Percentiles rank a stretch among this genome's conserved stretches.
phyloP scores from a whole-genome alignment of 2,329 filamentous ascomycete species.

The Annulohypoxylon truncatum region DNA sequence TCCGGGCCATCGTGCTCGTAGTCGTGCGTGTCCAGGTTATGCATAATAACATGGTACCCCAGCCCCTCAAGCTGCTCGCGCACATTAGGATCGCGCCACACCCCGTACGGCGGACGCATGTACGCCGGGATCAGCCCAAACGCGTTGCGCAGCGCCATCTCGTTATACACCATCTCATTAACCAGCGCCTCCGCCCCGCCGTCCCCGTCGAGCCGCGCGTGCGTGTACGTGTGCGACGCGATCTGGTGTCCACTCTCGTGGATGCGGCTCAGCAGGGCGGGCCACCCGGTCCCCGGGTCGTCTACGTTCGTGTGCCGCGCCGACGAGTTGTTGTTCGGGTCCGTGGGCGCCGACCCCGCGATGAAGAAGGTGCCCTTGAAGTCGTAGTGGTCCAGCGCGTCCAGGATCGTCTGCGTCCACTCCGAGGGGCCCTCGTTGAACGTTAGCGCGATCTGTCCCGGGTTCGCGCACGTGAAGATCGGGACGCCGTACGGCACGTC shows the following conservation, averaged over 20 bases:
- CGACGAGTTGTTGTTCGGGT: too few species aligned
- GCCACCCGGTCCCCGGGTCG: constrained; percentile 45
- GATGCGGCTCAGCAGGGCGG: constrained; percentile 57
- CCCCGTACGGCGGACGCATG: constrained; percentile 56
- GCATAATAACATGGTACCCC: constrained; percentile 29
- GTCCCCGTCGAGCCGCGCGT: constrained; percentile 55
- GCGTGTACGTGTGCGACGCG: constrained; percentile 61
- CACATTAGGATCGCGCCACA: constrained; percentile 43
- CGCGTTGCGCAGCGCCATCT: constrained; percentile 58
- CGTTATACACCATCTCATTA: constrained; percentile 58
- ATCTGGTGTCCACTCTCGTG: constrained; percentile 60
- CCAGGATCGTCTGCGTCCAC: constrained; percentile 46
- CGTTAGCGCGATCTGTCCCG: constrained; percentile 45
- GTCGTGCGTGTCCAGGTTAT: constrained; percentile 49
- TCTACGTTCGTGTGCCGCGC: constrained; percentile 40
- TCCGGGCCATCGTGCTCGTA: constrained; percentile 38
- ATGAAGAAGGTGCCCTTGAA: constrained; percentile 51
- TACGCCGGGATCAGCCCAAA: constrained; percentile 61
- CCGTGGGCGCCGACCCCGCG: constrained; percentile 36
- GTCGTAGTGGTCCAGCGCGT: constrained; percentile 43
- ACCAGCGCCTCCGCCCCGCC: constrained; percentile 48
- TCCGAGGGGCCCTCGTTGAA: constrained; percentile 42
- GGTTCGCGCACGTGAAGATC: constrained; percentile 26
- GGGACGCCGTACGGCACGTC: constrained; percentile 26
- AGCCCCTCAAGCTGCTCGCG: constrained; percentile 35